Evolutionary conservation across 768 basidiomycete species (phyloP).

Genomic region (Exidia glandulosa): DNA sequence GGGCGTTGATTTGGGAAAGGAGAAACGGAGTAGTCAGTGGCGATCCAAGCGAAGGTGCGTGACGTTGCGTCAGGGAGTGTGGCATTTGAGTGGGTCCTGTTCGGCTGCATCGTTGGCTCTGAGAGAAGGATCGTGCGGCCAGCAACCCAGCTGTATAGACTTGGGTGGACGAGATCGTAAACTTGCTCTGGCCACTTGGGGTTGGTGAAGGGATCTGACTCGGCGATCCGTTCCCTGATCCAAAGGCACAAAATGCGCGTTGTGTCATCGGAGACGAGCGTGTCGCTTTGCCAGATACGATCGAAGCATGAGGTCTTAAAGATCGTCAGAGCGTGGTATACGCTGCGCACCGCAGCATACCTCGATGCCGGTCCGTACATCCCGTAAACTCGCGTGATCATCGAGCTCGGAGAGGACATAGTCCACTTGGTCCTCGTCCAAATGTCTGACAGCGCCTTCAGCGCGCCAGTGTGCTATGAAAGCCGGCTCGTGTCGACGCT

Average conservation of each 20-base stretch:
- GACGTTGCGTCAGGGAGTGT: not conserved
- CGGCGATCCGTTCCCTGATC: too few species aligned
- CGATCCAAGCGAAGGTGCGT: not conserved
- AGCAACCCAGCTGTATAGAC: not conserved
- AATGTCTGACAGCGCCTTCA: not conserved
- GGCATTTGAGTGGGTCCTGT: not conserved
- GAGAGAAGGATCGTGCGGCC: not conserved
- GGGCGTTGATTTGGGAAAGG: not conserved
- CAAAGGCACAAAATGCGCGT: too few species aligned
- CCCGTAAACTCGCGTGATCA: slow-evolving; percentile 7
- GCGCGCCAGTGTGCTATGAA: not conserved
- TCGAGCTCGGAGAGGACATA: slow-evolving; percentile 12
- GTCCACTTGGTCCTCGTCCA: slow-evolving; percentile 5
- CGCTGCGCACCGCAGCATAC: not conserved
- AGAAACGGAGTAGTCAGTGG: not conserved
- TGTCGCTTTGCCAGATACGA: not conserved
- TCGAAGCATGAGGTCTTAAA: not conserved
- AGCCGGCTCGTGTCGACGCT: not conserved
- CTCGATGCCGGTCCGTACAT: slow-evolving; percentile 12
- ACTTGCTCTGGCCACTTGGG: not conserved
- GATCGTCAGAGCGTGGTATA: not conserved
- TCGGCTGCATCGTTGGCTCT: not conserved
- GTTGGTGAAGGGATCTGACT: not conserved
- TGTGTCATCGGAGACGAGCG: not conserved
- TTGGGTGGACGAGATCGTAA: not conserved